phyloP scores from a whole-genome alignment of 805 yeast genomes.

The Myxozyma kluyveri region DNA sequence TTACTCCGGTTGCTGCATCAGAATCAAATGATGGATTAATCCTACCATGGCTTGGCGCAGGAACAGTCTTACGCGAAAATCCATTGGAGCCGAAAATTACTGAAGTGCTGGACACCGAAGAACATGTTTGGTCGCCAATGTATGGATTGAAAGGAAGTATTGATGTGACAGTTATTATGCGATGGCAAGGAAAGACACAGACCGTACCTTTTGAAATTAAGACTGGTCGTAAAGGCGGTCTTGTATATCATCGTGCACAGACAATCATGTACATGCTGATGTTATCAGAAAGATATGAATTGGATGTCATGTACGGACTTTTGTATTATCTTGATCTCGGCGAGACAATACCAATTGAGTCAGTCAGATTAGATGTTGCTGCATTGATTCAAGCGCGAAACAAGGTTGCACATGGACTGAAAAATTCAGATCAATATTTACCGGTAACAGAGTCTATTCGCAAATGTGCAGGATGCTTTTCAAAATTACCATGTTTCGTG shows the following conservation, averaged over 20 bases:
- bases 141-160: conserved; percentile 86
- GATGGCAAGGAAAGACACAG: conserved; percentile 33
- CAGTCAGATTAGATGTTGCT: conserved; percentile 56
- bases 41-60: no score
- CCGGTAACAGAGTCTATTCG: conserved; percentile 9
- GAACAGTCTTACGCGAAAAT: no score
- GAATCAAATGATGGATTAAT: not conserved
- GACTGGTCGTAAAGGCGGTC: conserved; percentile 62
- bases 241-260: conserved; percentile 77
- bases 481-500: conserved; percentile 32
- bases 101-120: conserved; percentile 79
- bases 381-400: conserved; percentile 73
- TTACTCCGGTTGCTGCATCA: not conserved
- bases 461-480: conserved; percentile 34
- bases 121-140: conserved; percentile 85
- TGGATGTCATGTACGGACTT: conserved; percentile 58
- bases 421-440: conserved; percentile 36
- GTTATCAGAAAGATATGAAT: conserved; percentile 67
- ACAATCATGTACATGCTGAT: conserved; percentile 76
- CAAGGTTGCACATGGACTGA: conserved; percentile 57
- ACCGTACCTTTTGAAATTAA: conserved; percentile 81
- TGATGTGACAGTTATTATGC: conserved; percentile 78
- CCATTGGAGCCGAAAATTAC: conserved; percentile 55
- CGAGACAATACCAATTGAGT: conserved; percentile 54
- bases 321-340: conserved; percentile 70